Base-by-base conservation (phyloP, 768 basidiomycete genomes). In the Lactarius trivialis region DNA sequence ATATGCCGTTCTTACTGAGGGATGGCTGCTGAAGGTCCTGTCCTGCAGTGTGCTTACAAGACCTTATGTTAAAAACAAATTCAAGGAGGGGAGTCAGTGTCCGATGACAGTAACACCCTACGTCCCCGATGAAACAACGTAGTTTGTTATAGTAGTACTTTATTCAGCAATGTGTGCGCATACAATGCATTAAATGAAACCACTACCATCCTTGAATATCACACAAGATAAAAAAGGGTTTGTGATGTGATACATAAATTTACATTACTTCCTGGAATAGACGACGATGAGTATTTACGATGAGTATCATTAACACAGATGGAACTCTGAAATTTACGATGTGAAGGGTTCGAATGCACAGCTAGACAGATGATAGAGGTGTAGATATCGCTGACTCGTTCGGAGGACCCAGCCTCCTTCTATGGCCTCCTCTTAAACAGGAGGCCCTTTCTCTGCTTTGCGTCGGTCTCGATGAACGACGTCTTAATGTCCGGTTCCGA, bases 81-180 rank as follows among this genome's bases (percentile, higher is more conserved):
- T 62, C 28, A 60, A 60, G 58, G 65, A 67, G 15, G 66, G 66
- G 14, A 66, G 60, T 45, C 66, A 63, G 55, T 67, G 66, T 57
- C 65, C 65, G n/a, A 51, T 67, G 60, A 57, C 66, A 3, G 60
- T 67, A 19, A 62, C 51, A 0, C 64, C 66, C 4, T 60, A 58
- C 30, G 11, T 55, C 14, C 43, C 55, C 12, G 51, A 56, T 11
- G 60, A 58, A 30, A 24, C 48, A 17, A 48, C 12, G 24, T 65
- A 28, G 52, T 14, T 48, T 48, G 28, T 11, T 37, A n/a, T n/a
- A n/a, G n/a, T n/a, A n/a, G 19, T 32, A 9, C 24, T 49, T 51
- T 43, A 26, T 17, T 33, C 5, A 5, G 21, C 3, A 45, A 45
- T 12, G 11, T 21, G 41, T 21, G 41, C 41, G n/a, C 33, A 9